Conservation (phyloP, 1,284 basidiomycete species). For the Puccinia hordei region DNA sequence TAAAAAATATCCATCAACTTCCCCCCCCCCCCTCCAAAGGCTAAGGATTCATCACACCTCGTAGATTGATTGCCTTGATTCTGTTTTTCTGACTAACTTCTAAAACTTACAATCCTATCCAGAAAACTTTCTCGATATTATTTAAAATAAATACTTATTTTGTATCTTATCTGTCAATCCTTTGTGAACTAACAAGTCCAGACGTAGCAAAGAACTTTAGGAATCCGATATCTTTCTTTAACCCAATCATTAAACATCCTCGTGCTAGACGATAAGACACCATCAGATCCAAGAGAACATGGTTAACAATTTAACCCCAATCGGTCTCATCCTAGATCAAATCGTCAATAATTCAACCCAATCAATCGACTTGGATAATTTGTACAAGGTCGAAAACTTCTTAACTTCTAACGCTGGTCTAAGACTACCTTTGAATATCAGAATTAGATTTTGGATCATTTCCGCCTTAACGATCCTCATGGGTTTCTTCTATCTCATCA, state of each 20-base stretch:
- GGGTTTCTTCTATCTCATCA: slow-evolving; percentile 8
- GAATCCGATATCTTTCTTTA: no score
- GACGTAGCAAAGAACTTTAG: no score
- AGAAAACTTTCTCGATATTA: no score
- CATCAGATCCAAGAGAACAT: not conserved
- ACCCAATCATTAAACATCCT: no score
- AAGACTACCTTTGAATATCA: not conserved
- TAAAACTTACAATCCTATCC: no score
- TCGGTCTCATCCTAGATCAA: not conserved
- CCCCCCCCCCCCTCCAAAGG: no score
- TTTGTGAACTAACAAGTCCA: no score
- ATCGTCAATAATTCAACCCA: not conserved
- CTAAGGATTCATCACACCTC: not conserved
- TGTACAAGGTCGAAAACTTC: not conserved
- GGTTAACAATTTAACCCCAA: not conserved
- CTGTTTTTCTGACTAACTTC: no score
- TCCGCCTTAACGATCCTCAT: not conserved
- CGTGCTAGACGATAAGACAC: not conserved
- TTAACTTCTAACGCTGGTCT: not conserved
- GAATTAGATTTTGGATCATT: slow-evolving; percentile 19
- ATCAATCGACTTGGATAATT: not conserved
- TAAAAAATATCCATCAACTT: not conserved
- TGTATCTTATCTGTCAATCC: no score
- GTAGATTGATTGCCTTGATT: no score
- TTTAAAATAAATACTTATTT: no score